A percentile compares a stretch with the other conserved stretches of the same genome.
Evolutionary conservation across 805 yeast species (phyloP).

Genomic region (Teunomyces pallodes): DNA sequence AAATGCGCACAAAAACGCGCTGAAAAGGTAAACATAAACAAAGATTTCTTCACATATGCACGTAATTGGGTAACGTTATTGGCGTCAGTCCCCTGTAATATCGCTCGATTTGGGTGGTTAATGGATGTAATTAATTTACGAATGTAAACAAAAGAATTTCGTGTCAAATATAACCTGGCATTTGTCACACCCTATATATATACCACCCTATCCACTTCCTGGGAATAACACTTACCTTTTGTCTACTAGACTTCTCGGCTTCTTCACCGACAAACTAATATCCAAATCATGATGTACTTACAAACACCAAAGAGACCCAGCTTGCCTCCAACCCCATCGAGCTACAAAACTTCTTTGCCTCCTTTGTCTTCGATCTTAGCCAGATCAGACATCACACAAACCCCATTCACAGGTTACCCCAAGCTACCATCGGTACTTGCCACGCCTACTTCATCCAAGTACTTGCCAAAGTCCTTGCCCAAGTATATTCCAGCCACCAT

Average conservation of each 20-base stretch:
- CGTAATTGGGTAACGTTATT: constrained; percentile 2
- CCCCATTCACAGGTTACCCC: constrained; percentile 12
- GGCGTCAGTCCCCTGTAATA: constrained; percentile 4
- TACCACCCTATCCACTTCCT: neutral
- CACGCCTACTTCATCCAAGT: constrained; percentile 8
- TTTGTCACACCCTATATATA: neutral
- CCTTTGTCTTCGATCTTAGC: constrained; percentile 37
- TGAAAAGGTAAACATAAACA: constrained; percentile 3
- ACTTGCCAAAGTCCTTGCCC: constrained; percentile 1
- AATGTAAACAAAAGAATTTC: constrained; percentile 1
- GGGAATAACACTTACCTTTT: too few species aligned
- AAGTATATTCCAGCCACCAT: constrained; percentile 1
- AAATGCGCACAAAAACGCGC: constrained; percentile 1
- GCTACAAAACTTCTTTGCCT: constrained; percentile 30
- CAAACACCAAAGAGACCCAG: constrained; percentile 37
- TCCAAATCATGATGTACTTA: constrained; percentile 18
- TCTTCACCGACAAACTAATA: too few species aligned
- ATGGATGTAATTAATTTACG: constrained; percentile 1
- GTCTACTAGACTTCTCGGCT: too few species aligned
- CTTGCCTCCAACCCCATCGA: constrained; percentile 21
- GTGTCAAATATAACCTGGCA: neutral
- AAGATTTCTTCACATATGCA: constrained; percentile 1
- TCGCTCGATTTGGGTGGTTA: constrained; percentile 3
- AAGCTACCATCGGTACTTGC: constrained; percentile 27
- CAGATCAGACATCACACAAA: constrained; percentile 1